Base-by-base conservation (phyloP, 441 rosid genomes). In the Bruguiera hainesii region DNA sequence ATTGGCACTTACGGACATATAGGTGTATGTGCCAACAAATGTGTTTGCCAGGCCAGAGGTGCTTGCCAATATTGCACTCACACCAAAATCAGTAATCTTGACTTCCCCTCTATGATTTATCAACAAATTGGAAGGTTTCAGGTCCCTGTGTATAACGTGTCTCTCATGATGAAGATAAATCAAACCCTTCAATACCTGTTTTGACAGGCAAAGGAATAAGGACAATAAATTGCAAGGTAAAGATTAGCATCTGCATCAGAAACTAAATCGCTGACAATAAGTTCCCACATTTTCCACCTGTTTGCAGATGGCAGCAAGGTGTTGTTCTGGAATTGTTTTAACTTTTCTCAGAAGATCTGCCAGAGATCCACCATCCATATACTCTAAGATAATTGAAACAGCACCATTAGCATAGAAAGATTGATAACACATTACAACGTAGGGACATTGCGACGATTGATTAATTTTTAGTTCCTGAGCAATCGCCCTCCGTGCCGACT, bases 291-390 rank as follows among this genome's bases (percentile, higher is more conserved):
- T 30, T 68, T 56, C 61, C 66, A 93, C 99, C 96, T 95, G 98
- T 70, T 85, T 89, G 76, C 85, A 83, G 60, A 95, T 87, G 68
- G 87, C 94, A 33, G 99, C 91, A 74, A 95, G 90, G 80, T 79
- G 80, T 51, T 82, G 66, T 68, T 95, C 99, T 42, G 94, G 91
- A 71, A 95, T 89, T 66, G 82, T 73, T 78, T 72, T 86, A 56
- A 88, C 98, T 56, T 77, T 85, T 71, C 72, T 88, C 72, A 95
- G 87, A 76, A 91, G 86, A 78, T 95, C 99, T 26, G 86, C 96
- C 52, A 91, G 79, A 56, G 99, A 95, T 66, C 99, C 99, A 18
- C 98, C 98, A 73, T 95, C 99, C 99, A 95, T 95, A 69, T 95
- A 95, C 82, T 95, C 99, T 76, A 95, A 84, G 73, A 95, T 85